Percentiles rank a stretch among this genome's conserved stretches.
Conservation (phyloP, 768 basidiomycete genomes). For the Porpolomopsis calyptriformis region DNA sequence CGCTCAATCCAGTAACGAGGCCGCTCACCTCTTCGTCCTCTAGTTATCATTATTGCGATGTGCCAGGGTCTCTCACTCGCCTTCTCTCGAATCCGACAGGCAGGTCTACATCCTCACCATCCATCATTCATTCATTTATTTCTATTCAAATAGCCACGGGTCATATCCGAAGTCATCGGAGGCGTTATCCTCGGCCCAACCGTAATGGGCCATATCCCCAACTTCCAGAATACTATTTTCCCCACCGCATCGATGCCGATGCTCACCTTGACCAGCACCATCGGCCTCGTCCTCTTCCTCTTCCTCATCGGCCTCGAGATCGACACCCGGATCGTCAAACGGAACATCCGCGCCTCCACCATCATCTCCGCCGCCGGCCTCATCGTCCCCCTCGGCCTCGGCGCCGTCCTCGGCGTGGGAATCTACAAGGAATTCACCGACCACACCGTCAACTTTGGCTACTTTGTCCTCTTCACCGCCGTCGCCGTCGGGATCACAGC, state of each 20-base stretch:
- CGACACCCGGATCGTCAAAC: conserved; percentile 57
- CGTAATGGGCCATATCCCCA: conserved; percentile 70
- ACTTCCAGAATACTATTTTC: conserved; percentile 55
- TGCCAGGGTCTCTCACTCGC: conserved; percentile 60
- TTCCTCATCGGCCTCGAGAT: conserved; percentile 83
- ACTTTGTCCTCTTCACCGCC: conserved; percentile 79
- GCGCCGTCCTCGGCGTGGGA: conserved; percentile 63
- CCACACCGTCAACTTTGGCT: conserved; percentile 51
- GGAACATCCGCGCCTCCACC: conserved; percentile 48
- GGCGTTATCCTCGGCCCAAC: conserved; percentile 78
- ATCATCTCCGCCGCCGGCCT: conserved; percentile 60
- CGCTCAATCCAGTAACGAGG: neutral
- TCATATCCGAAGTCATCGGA: conserved; percentile 87
- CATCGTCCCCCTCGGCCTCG: conserved; percentile 68
- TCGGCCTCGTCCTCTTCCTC: conserved; percentile 69
- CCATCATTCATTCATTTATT: neutral
- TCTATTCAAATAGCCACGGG: conserved; percentile 55
- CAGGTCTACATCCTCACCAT: neutral
- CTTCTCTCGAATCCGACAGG: conserved; percentile 47
- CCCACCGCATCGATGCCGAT: conserved; percentile 40
- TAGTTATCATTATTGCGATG: conserved; percentile 73
- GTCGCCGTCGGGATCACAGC: conserved; percentile 77
- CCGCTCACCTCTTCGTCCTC: too few species aligned
- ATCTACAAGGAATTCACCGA: conserved; percentile 62
- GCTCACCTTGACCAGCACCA: conserved; percentile 62